Base-by-base conservation (phyloP, 2,329 filamentous ascomycete species). In the Aspergillus hiratsukae region DNA sequence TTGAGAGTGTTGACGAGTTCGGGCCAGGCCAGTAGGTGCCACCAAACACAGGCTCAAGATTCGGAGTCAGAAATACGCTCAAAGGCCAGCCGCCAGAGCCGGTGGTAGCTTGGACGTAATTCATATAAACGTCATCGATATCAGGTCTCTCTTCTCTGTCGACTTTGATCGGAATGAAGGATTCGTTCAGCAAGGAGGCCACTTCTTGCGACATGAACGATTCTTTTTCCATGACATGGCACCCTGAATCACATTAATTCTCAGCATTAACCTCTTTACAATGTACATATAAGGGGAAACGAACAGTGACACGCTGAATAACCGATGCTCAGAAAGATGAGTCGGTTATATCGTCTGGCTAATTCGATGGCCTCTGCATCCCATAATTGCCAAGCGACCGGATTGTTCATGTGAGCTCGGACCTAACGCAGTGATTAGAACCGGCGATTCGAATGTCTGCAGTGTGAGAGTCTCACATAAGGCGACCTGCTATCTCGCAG, bases 51-150 rank as follows among this genome's bases (percentile, higher is more conserved):
- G 94, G 94, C 68, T 96, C 88, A 27, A 97, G 82, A 64, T 96
- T 87, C 0, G 94, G 91, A 0, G 94, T 99, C 29, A 97, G 82
- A 71, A 99, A 97, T n/a, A 96, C 87, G 69, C 97, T 97, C 58
- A 97, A 77, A 1, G 94, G 94, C 92, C 94, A 97, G 41, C 94
- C 94, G 9, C 91, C 93, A 1, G 85, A 87, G 21, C 89, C 91
- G 57, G 89, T 96, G 10, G 94, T 93, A 1, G 93, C 93, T 72
- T 97, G 91, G 43, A 96, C 88, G 73, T 96, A 99, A 77, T 96
- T 96, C 91, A 97, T 97, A 73, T 97, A 97, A 62, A 97, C 92
- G 59, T 89, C 87, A 69, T 99, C 94, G 61, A 97, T 86, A 69
- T 97, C 92, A 8, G 93, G 93, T 27, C 93, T 86, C 75, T 96